A percentile compares a stretch with the other conserved stretches of the same genome.
These are phyloP conservation scores for button mushroom (Agaricus bisporus) DNA, from an alignment of 768 basidiomycete genomes.

Conservation along the genomic window DNA sequence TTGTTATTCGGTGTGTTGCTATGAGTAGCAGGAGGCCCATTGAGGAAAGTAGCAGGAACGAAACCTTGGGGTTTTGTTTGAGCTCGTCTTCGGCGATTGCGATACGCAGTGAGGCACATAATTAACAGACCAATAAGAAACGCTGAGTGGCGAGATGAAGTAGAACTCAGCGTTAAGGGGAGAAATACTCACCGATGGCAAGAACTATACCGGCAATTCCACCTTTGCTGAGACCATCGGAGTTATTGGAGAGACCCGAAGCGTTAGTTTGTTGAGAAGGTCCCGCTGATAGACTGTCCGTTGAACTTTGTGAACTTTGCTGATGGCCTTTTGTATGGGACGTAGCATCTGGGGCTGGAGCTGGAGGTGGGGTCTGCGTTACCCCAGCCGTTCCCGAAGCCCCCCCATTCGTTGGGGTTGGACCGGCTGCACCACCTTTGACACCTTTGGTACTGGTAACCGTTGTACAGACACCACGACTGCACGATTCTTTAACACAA, in stretches of 20 bases:
- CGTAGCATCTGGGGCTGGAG: not conserved
- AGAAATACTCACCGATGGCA: constrained; percentile 7
- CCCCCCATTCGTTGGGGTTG: constrained; percentile 1
- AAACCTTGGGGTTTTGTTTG: constrained; percentile 17
- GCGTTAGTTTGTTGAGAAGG: not conserved
- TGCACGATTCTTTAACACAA: not conserved
- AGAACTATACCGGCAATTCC: constrained; percentile 11
- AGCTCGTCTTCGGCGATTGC: constrained; percentile 16
- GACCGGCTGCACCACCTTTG: not conserved
- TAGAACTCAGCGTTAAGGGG: not conserved
- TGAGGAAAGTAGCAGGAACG: constrained; percentile 12
- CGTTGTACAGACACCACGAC: not conserved
- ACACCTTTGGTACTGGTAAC: not conserved
- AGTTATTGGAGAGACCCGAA: not conserved
- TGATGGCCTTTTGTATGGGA: not conserved
- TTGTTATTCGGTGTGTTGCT: constrained; percentile 7
- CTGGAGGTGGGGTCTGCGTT: not conserved
- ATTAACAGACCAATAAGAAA: constrained; percentile 14
- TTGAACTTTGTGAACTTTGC: not conserved
- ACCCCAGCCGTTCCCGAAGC: not conserved
- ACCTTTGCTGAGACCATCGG: constrained; percentile 11
- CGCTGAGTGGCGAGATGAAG: constrained; percentile 12
- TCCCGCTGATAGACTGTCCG: not conserved
- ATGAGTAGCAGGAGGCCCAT: constrained; percentile 4
- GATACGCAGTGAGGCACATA: constrained; percentile 15